Evolutionary conservation across 139 green algal species (phyloP).

Genomic region (Choricystis sp.): DNA sequence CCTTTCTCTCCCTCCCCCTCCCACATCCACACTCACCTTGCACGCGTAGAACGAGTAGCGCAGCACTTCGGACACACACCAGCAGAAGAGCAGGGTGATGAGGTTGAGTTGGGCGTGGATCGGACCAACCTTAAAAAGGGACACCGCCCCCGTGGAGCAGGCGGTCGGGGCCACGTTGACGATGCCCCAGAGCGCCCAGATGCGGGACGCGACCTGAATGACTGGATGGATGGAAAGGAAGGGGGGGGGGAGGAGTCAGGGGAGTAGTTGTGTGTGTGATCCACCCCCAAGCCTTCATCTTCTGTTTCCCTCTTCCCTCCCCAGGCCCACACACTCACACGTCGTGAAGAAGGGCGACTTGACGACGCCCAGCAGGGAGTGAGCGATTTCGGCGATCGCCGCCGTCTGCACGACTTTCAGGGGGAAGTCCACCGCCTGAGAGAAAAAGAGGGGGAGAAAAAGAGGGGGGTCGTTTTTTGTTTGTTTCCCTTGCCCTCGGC

Average conservation of each 20-base stretch:
- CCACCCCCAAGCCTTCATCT: background rate
- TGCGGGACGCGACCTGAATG: conserved; percentile 66
- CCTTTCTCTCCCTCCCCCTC: too few relatives aligned
- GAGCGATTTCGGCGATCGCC: conserved; percentile 70
- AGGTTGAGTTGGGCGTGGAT: conserved; percentile 37
- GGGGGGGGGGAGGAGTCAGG: background rate
- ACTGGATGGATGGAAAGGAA: conserved; percentile 18
- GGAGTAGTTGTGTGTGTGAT: background rate
- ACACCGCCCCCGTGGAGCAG: conserved; percentile 9
- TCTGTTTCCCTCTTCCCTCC: background rate
- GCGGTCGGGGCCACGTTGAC: conserved; percentile 29
- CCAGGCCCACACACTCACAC: conserved; percentile 14
- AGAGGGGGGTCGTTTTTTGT: background rate
- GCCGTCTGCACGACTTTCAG: conserved; percentile 71
- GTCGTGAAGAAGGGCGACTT: conserved; percentile 67
- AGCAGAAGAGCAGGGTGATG: conserved; percentile 59
- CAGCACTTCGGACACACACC: conserved; percentile 76
- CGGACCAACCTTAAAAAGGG: conserved; percentile 5
- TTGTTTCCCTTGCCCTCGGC: background rate
- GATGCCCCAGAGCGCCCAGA: conserved; percentile 77
- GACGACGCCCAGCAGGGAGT: conserved; percentile 59
- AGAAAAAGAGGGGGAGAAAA: background rate
- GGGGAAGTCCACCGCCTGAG: conserved; percentile 41
- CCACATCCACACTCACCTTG: conserved; percentile 43
- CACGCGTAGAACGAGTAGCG: conserved; percentile 80